Conservation (phyloP, 1,139 yeast species). For the Suhomyces taliae region DNA sequence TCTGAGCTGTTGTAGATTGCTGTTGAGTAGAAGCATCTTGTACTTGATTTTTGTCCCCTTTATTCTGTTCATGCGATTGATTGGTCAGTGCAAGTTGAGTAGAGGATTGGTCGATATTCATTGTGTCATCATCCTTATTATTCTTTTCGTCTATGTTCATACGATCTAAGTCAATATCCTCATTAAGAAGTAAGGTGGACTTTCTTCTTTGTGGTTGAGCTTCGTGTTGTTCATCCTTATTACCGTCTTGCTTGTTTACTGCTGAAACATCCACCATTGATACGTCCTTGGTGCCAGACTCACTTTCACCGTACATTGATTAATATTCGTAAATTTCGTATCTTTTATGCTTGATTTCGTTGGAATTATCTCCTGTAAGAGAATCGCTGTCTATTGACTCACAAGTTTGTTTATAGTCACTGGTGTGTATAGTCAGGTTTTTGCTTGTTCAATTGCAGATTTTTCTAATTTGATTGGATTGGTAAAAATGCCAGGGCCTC, state of each 20-base stretch:
- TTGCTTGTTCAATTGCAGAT: neutral
- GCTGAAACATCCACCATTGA: conserved; percentile 46
- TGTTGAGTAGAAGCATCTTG: conserved; percentile 16
- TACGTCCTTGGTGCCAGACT: conserved; percentile 27
- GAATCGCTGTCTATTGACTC: neutral
- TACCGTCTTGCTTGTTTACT: conserved; percentile 10
- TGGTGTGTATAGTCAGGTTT: neutral
- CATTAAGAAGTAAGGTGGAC: conserved; percentile 44
- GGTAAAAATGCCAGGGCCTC: too few relatives aligned
- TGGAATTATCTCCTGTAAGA: neutral
- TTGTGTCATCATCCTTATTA: conserved; percentile 5
- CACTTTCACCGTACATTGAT: conserved; percentile 7
- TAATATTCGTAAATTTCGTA: neutral
- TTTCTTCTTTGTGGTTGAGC: conserved; percentile 36
- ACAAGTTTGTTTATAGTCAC: neutral
- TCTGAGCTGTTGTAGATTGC: conserved; percentile 4
- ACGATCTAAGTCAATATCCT: conserved; percentile 40
- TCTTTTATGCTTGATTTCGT: neutral
- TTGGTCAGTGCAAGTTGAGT: conserved; percentile 12
- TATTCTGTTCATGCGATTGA: conserved; percentile 2
- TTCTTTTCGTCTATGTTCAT: conserved; percentile 29
- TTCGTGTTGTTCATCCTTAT: conserved; percentile 13
- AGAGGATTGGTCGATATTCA: conserved; percentile 7
- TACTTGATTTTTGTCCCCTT: conserved; percentile 8
- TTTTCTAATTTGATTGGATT: too few relatives aligned